phyloP scores from a whole-genome alignment of 2,329 filamentous ascomycete species.

The Xylariaceae sp. region DNA sequence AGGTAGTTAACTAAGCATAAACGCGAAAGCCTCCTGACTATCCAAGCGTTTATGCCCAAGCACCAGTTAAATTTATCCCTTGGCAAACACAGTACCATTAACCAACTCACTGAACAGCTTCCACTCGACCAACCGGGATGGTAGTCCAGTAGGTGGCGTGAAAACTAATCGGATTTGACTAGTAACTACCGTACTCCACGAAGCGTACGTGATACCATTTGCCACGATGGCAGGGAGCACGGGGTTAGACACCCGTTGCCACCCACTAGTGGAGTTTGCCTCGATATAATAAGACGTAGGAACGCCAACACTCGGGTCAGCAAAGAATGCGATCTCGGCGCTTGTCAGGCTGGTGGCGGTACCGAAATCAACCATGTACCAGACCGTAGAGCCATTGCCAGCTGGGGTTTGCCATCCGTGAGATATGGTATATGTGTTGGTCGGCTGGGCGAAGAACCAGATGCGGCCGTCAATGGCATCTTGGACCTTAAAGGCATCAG shows the following conservation, averaged over 20 bases:
- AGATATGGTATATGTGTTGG: conserved; percentile 19
- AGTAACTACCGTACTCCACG: conserved; percentile 13
- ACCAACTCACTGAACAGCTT: conserved; percentile 20
- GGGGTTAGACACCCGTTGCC: conserved; percentile 8
- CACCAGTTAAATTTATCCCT: not conserved
- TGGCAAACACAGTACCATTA: conserved; percentile 12
- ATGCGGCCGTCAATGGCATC: conserved; percentile 24
- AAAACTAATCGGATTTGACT: conserved; percentile 19
- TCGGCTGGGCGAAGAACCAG: conserved; percentile 22
- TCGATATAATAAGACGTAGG: conserved; percentile 16
- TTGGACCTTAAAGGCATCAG: conserved; percentile 19
- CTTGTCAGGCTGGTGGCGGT: conserved; percentile 8
- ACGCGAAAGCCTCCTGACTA: too few species aligned
- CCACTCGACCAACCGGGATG: conserved; percentile 21
- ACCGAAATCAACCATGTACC: conserved; percentile 24
- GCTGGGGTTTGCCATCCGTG: conserved; percentile 21
- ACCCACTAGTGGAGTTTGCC: conserved; percentile 1
- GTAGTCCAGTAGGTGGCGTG: conserved; percentile 1
- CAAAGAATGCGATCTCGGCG: conserved; percentile 13
- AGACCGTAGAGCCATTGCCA: conserved; percentile 16
- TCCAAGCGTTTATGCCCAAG: too few species aligned
- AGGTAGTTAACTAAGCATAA: too few species aligned
- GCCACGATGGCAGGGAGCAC: conserved; percentile 8
- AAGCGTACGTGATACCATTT: conserved; percentile 18
- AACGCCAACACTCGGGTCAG: not conserved